A percentile compares a stretch with the other conserved stretches of the same genome.
These are phyloP conservation scores for Leishmania aethiopica DNA, from an alignment of 208 protist species.

Conservation along the genomic window DNA sequence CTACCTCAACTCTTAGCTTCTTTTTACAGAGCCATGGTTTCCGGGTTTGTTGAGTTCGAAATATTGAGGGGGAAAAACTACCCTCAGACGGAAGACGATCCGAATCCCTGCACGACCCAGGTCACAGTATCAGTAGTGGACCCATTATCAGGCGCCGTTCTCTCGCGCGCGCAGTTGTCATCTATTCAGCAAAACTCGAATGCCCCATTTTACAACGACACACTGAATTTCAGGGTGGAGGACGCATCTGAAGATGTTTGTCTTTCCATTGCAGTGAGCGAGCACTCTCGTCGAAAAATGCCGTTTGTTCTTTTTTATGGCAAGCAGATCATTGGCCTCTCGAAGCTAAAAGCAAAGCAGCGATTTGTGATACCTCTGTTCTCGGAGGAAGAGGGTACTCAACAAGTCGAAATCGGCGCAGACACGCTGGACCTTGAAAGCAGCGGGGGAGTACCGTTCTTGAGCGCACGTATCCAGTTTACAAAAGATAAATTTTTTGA, in stretches of 20 bases:
- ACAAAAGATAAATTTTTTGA: constrained; percentile 13
- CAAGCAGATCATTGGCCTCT: constrained; percentile 18
- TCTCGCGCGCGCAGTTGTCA: constrained; percentile 29
- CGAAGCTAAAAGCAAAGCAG: constrained; percentile 23
- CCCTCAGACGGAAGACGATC: constrained; percentile 68
- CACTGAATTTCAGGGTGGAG: constrained; percentile 36
- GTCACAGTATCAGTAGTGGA: constrained; percentile 31
- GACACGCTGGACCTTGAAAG: constrained; percentile 3
- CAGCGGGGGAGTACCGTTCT: not conserved
- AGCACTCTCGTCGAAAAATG: constrained; percentile 31
- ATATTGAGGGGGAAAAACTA: constrained; percentile 55
- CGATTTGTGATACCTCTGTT: constrained; percentile 47
- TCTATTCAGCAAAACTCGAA: constrained; percentile 58
- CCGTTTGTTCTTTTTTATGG: constrained; percentile 46
- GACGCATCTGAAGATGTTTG: constrained; percentile 14
- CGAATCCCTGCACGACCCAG: constrained; percentile 54
- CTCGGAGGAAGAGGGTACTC: constrained; percentile 4
- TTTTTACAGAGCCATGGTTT: constrained; percentile 4
- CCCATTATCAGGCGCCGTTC: constrained; percentile 10
- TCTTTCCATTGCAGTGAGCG: constrained; percentile 43
- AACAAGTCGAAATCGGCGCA: constrained; percentile 13
- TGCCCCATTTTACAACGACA: constrained; percentile 64
- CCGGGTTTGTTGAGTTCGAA: constrained; percentile 39
- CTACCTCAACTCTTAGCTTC: not conserved
- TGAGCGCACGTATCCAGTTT: constrained; percentile 13